Conservation (phyloP, 331 rosid genomes). For the Quercus phellos region DNA sequence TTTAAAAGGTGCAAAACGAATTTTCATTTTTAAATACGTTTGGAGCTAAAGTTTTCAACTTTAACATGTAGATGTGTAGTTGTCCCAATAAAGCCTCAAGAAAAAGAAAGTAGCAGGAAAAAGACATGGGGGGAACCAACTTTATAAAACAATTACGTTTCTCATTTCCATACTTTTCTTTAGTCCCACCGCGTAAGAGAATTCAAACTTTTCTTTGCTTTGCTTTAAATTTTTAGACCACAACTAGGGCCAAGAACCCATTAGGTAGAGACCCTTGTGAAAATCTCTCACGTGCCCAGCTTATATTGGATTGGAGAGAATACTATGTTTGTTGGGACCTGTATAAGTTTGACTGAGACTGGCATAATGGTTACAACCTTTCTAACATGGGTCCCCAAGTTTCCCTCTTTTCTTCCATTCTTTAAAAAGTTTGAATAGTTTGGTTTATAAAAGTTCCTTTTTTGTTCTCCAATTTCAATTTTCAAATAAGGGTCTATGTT, state of each 20-base stretch:
- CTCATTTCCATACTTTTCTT: no score
- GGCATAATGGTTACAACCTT: background rate
- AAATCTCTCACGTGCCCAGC: background rate
- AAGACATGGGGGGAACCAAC: no score
- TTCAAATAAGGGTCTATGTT: background rate
- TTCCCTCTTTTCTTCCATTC: constrained; percentile 5
- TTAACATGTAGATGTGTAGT: no score
- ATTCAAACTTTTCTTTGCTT: background rate
- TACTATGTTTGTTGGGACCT: constrained; percentile 1
- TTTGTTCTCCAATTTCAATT: background rate
- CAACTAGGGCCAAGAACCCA: background rate
- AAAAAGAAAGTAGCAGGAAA: no score
- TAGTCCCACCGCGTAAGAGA: background rate
- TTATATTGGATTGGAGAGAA: background rate
- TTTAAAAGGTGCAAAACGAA: no score
- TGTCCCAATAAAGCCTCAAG: no score
- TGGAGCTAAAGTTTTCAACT: no score
- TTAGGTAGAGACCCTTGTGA: background rate
- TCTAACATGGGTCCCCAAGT: constrained; percentile 5
- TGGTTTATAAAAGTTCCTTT: constrained; percentile 1
- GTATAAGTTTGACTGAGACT: background rate
- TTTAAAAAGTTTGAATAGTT: background rate
- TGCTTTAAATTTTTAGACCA: background rate
- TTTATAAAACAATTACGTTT: no score
- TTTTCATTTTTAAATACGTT: no score